Evolutionary conservation across 345 rosid genomes (phyloP).

Genomic region (Lagerstroemia speciosa): DNA sequence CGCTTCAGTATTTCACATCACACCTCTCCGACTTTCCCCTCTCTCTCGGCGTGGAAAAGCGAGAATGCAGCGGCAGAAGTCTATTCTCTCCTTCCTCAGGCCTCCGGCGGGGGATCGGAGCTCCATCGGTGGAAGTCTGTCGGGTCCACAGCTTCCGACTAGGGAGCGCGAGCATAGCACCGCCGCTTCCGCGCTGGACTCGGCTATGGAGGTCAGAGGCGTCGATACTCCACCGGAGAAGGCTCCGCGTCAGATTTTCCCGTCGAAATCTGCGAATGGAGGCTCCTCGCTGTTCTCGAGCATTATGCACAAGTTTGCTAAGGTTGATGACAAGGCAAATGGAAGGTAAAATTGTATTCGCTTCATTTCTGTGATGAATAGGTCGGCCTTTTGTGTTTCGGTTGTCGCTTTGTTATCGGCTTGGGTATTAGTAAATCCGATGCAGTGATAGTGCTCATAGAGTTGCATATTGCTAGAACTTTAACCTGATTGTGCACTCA

Average conservation of each 20-base stretch:
- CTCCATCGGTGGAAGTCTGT: conserved; percentile 19
- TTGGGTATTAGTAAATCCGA: background rate
- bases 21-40: background rate
- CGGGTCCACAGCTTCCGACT: conserved; percentile 12
- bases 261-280: conserved; percentile 23
- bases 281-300: conserved; percentile 61
- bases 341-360: conserved; percentile 28
- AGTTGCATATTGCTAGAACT: background rate
- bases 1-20: background rate
- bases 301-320: conserved; percentile 84
- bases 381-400: background rate
- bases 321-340: conserved; percentile 32
- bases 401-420: background rate
- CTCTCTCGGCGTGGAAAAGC: background rate
- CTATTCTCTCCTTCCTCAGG: conserved; percentile 64
- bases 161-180: conserved; percentile 18
- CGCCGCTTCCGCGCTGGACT: conserved; percentile 10
- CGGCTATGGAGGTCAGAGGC: conserved; percentile 45
- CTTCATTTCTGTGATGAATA: background rate
- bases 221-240: conserved; percentile 93
- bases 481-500: background rate
- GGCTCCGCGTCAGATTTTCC: conserved; percentile 61
- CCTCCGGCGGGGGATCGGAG: conserved; percentile 36
- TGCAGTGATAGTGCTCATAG: background rate
- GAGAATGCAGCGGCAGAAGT: conserved; percentile 75